phyloP scores from a whole-genome alignment of 805 yeast genomes.

The Debaryomyces castellii region DNA sequence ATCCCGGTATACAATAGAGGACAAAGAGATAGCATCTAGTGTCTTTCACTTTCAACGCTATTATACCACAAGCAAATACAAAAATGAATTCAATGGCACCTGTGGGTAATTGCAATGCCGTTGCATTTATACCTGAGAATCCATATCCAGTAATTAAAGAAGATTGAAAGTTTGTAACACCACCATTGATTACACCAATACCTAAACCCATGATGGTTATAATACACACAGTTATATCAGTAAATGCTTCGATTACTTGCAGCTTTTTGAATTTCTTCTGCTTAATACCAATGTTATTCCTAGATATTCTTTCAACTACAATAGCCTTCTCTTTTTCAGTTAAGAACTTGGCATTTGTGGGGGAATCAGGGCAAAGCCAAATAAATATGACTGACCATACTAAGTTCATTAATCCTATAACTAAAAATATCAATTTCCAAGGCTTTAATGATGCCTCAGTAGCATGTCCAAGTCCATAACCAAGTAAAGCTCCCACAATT shows the following conservation, averaged over 20 bases:
- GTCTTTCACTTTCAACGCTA: constrained; percentile 17
- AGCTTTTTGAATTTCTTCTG: constrained; percentile 15
- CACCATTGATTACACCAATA: constrained; percentile 30
- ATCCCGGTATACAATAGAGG: constrained; percentile 17
- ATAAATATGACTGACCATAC: constrained; percentile 16
- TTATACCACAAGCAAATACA: constrained; percentile 27
- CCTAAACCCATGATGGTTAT: constrained; percentile 23
- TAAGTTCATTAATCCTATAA: constrained; percentile 16
- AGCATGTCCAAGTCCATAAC: constrained; percentile 18
- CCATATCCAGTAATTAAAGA: constrained; percentile 29
- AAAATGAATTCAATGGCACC: constrained; percentile 26
- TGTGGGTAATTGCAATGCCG: constrained; percentile 25
- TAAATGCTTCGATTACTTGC: constrained; percentile 18
- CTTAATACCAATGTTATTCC: constrained; percentile 17
- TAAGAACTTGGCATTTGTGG: constrained; percentile 17
- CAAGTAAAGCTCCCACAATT: constrained; percentile 22
- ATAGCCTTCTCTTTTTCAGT: constrained; percentile 15
- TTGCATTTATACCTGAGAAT: constrained; percentile 16
- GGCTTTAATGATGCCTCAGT: constrained; percentile 10
- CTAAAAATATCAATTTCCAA: constrained; percentile 22
- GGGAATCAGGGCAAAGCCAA: constrained; percentile 20
- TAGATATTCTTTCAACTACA: constrained; percentile 12
- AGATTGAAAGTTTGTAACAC: constrained; percentile 26
- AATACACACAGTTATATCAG: constrained; percentile 17
- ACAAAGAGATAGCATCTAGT: constrained; percentile 15